phyloP scores from a whole-genome alignment of 2,329 filamentous ascomycete genomes.

The Colletotrichum scovillei region DNA sequence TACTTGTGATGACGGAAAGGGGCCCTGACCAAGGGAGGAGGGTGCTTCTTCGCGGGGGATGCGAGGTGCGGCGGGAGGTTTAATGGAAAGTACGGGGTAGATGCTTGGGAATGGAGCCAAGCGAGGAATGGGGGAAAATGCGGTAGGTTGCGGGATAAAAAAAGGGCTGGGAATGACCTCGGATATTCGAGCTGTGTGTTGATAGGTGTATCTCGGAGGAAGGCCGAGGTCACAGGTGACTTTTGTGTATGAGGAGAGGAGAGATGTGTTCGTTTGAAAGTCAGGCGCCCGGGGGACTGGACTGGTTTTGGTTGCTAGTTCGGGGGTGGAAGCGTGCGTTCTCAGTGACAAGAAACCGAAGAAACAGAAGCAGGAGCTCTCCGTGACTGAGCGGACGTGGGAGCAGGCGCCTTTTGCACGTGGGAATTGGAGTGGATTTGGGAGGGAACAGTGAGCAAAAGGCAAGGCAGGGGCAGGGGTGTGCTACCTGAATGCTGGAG shows the following conservation, averaged over 20 bases:
- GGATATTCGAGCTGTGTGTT: constrained; percentile 33
- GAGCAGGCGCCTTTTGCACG: constrained; percentile 35
- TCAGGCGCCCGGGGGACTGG: constrained; percentile 17
- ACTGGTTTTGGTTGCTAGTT: background rate
- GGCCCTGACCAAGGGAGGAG: constrained; percentile 99
- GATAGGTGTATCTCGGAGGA: constrained; percentile 26
- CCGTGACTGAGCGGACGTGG: constrained; percentile 19
- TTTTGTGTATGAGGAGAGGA: background rate
- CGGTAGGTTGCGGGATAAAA: constrained; percentile 32
- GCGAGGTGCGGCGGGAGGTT: constrained; percentile 34
- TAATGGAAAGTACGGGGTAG: constrained; percentile 29
- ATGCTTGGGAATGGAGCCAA: constrained; percentile 12
- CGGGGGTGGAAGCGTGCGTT: constrained; percentile 6
- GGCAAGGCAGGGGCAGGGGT: constrained; percentile 1
- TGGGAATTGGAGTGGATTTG: constrained; percentile 32
- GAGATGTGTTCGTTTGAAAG: background rate
- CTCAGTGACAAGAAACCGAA: constrained; percentile 5
- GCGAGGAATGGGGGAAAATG: constrained; percentile 20
- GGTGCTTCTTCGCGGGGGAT: constrained; percentile 81
- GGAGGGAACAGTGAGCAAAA: constrained; percentile 24
- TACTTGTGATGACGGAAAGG: constrained; percentile 61
- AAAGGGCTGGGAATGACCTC: constrained; percentile 26
- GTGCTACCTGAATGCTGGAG: background rate
- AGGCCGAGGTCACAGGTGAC: constrained; percentile 17
- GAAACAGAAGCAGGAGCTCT: background rate